These are phyloP conservation scores for Candolleomyces efflorescens DNA, from an alignment of 768 basidiomycete genomes.

Conservation along the genomic window DNA sequence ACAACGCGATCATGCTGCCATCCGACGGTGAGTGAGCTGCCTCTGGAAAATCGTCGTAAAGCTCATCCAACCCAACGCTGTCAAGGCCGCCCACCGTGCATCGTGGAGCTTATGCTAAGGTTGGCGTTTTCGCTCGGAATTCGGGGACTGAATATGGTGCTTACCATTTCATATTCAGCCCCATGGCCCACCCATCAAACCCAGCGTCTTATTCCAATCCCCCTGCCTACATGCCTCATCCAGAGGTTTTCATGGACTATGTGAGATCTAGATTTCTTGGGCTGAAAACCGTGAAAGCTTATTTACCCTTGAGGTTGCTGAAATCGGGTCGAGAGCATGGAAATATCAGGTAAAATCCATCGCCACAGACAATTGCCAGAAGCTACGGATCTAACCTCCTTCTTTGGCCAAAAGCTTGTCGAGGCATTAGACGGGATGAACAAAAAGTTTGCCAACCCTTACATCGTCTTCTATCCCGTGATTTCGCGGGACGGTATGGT, in stretches of 20 bases:
- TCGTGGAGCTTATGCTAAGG: constrained; percentile 76
- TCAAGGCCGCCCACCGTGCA: constrained; percentile 62
- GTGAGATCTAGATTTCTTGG: constrained; percentile 25
- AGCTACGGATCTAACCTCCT: constrained; percentile 7
- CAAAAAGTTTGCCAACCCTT: constrained; percentile 71
- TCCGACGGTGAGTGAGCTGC: constrained; percentile 47
- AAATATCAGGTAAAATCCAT: constrained; percentile 54
- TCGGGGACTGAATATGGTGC: not conserved
- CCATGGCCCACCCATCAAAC: constrained; percentile 42
- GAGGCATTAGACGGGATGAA: constrained; percentile 80
- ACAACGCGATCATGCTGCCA: constrained; percentile 73
- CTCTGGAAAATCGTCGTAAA: not conserved
- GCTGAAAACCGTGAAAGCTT: constrained; percentile 7
- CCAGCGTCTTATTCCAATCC: constrained; percentile 33
- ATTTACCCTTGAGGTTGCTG: constrained; percentile 50
- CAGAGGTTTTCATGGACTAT: constrained; percentile 83
- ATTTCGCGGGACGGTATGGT: constrained; percentile 77
- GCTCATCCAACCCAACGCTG: constrained; percentile 2
- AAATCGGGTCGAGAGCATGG: constrained; percentile 68
- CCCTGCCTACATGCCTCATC: constrained; percentile 69
- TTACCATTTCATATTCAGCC: constrained; percentile 23
- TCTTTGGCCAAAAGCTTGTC: constrained; percentile 44
- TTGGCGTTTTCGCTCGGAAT: constrained; percentile 19
- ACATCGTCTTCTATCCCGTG: constrained; percentile 76
- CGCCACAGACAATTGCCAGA: constrained; percentile 9